phyloP scores from a whole-genome alignment of 2,329 filamentous ascomycete genomes.

The Exophiala xenobiotica region DNA sequence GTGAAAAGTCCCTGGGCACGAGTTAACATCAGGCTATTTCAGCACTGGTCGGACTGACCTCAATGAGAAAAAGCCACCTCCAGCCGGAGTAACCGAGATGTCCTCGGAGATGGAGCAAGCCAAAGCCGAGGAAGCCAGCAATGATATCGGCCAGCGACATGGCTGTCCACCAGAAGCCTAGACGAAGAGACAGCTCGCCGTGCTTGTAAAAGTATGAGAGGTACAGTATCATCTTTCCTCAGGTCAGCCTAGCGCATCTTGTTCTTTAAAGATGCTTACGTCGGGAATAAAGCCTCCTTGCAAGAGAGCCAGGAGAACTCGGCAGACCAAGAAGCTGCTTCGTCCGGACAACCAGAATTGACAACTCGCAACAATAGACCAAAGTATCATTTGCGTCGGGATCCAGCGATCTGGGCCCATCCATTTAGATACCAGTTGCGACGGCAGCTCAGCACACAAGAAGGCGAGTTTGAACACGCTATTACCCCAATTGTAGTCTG shows the following conservation, averaged over 20 bases:
- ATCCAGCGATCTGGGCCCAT: slow-evolving; percentile 57
- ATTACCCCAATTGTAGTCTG: slow-evolving; percentile 45
- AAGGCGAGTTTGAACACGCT: slow-evolving; percentile 57
- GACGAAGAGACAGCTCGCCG: slow-evolving; percentile 37
- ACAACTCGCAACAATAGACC: slow-evolving; percentile 36
- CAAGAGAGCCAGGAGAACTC: slow-evolving; percentile 45
- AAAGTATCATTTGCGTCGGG: slow-evolving; percentile 49
- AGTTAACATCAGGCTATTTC: slow-evolving; percentile 30
- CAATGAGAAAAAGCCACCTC: slow-evolving; percentile 42
- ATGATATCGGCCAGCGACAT: slow-evolving; percentile 50
- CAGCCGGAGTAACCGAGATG: slow-evolving; percentile 23
- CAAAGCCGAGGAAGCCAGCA: slow-evolving; percentile 45
- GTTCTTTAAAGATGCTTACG: slow-evolving; percentile 26
- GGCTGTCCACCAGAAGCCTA: slow-evolving; percentile 41
- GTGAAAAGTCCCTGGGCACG: slow-evolving; percentile 41
- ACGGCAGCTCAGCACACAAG: slow-evolving; percentile 55
- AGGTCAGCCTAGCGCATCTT: neutral
- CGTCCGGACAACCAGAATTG: slow-evolving; percentile 50
- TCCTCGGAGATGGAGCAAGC: slow-evolving; percentile 39
- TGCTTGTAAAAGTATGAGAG: slow-evolving; percentile 43
- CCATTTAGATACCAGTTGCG: slow-evolving; percentile 56
- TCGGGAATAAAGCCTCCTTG: slow-evolving; percentile 49
- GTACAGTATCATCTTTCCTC: slow-evolving; percentile 30
- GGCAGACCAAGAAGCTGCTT: slow-evolving; percentile 39
- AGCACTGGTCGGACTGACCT: slow-evolving; percentile 33